Percentiles rank a stretch among this genome's conserved stretches.
These are phyloP conservation scores for Pharus latifolius DNA, from an alignment of 176 grass and related monocot genomes.

Conservation along the genomic window DNA sequence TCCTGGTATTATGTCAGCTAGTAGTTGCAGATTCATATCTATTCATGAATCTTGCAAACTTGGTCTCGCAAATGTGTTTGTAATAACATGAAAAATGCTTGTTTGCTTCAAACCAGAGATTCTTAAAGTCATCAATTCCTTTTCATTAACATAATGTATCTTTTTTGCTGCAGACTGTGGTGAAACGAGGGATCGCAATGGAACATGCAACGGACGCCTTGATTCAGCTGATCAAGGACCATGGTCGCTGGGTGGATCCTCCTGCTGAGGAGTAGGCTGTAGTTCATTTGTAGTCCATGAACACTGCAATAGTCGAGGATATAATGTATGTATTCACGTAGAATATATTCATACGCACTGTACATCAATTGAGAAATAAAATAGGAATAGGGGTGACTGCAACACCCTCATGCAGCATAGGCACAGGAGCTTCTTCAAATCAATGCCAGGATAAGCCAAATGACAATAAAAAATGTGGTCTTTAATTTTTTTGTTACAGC, in stretches of 20 bases:
- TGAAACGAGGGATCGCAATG: slow-evolving; percentile 86
- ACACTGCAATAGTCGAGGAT: background rate
- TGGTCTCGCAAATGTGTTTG: background rate
- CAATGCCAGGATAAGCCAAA: background rate
- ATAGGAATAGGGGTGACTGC: background rate
- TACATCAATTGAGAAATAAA: slow-evolving; percentile 28
- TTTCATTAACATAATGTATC: background rate
- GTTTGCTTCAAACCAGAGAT: background rate
- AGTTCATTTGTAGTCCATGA: slow-evolving; percentile 6
- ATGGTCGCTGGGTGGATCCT: slow-evolving; percentile 86
- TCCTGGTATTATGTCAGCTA: background rate
- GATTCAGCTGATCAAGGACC: slow-evolving; percentile 90
- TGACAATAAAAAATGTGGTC: background rate
- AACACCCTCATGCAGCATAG: slow-evolving; percentile 6
- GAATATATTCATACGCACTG: slow-evolving; percentile 1
- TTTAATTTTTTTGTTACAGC: no score
- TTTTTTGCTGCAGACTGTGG: slow-evolving; percentile 47
- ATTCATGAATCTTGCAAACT: background rate
- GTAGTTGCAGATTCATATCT: background rate
- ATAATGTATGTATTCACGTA: background rate
- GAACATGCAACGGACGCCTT: slow-evolving; percentile 83
- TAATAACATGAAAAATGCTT: background rate
- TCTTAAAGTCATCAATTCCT: background rate
- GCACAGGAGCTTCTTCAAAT: slow-evolving; percentile 5
- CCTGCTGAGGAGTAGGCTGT: slow-evolving; percentile 53